phyloP scores from a whole-genome alignment of 164 flowering plant species.

The Euptelea pleiosperma region DNA sequence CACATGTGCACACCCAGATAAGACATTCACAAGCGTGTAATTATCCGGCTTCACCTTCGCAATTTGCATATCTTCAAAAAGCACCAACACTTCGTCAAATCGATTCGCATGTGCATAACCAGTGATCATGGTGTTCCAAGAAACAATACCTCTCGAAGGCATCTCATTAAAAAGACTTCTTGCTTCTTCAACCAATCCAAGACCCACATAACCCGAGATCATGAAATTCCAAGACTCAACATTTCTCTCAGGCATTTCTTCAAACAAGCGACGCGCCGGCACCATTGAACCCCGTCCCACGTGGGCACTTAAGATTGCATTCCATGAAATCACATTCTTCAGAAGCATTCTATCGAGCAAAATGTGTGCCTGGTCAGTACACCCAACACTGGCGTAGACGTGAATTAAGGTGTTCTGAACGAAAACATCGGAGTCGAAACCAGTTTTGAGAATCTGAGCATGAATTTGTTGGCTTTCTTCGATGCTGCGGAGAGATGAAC shows the following conservation, averaged over 20 bases:
- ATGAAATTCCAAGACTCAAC: slow-evolving; percentile 45
- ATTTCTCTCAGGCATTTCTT: slow-evolving; percentile 40
- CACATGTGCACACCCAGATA: slow-evolving; percentile 35
- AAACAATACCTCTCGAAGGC: slow-evolving; percentile 29
- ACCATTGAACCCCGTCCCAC: slow-evolving; percentile 27
- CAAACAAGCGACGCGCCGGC: slow-evolving; percentile 26
- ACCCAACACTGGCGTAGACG: slow-evolving; percentile 27
- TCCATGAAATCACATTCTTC: slow-evolving; percentile 38
- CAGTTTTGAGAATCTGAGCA: slow-evolving; percentile 22
- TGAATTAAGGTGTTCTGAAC: slow-evolving; percentile 31
- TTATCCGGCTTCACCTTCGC: slow-evolving; percentile 24
- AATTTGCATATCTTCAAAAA: slow-evolving; percentile 26
- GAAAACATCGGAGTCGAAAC: slow-evolving; percentile 26
- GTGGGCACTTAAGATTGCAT: slow-evolving; percentile 37
- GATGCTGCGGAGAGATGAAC: slow-evolving; percentile 18
- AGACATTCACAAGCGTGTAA: slow-evolving; percentile 33
- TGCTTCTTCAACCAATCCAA: slow-evolving; percentile 29
- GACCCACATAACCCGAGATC: slow-evolving; percentile 36
- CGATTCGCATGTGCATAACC: slow-evolving; percentile 24
- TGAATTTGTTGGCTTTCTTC: slow-evolving; percentile 39
- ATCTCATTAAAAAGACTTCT: slow-evolving; percentile 29
- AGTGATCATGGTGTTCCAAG: slow-evolving; percentile 36
- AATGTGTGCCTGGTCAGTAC: slow-evolving; percentile 13
- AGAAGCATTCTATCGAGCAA: slow-evolving; percentile 33
- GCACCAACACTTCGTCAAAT: slow-evolving; percentile 21